phyloP scores from a whole-genome alignment of 768 basidiomycete species.

The Phallus indusiatus region DNA sequence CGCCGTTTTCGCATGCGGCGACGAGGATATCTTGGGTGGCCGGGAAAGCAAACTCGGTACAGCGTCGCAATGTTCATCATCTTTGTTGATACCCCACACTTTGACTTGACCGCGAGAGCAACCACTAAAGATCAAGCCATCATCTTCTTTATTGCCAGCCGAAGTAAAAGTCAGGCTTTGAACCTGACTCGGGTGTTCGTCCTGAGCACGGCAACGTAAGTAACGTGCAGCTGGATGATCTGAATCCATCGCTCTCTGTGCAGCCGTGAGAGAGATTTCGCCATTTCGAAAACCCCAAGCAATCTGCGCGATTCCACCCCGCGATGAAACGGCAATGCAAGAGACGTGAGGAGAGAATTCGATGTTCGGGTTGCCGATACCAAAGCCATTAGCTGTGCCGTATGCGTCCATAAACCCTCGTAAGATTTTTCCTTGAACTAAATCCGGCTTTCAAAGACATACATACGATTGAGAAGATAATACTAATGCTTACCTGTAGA shows the following conservation, averaged over 20 bases:
- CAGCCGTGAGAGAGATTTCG: constrained; percentile 52
- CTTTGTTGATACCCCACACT: constrained; percentile 43
- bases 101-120: constrained; percentile 44
- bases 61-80: constrained; percentile 22
- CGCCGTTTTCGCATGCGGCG: constrained; percentile 47
- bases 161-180: constrained; percentile 44
- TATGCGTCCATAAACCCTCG: constrained; percentile 62
- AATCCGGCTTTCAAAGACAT: background rate
- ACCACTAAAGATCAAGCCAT: constrained; percentile 4
- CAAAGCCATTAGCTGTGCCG: constrained; percentile 45
- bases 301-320: constrained; percentile 56
- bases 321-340: constrained; percentile 34
- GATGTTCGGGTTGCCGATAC: constrained; percentile 64
- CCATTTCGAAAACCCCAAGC: constrained; percentile 70
- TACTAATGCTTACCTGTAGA: constrained; percentile 36
- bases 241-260: constrained; percentile 50
- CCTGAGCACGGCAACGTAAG: constrained; percentile 38
- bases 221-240: constrained; percentile 36
- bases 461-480: background rate
- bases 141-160: constrained; percentile 24
- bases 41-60: constrained; percentile 30
- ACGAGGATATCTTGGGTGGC: constrained; percentile 35
- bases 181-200: constrained; percentile 57
- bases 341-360: constrained; percentile 66
- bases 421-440: constrained; percentile 35